Evolutionary conservation across 78 protist species (phyloP).

Genomic region (Chrysochromulina tobinii): DNA sequence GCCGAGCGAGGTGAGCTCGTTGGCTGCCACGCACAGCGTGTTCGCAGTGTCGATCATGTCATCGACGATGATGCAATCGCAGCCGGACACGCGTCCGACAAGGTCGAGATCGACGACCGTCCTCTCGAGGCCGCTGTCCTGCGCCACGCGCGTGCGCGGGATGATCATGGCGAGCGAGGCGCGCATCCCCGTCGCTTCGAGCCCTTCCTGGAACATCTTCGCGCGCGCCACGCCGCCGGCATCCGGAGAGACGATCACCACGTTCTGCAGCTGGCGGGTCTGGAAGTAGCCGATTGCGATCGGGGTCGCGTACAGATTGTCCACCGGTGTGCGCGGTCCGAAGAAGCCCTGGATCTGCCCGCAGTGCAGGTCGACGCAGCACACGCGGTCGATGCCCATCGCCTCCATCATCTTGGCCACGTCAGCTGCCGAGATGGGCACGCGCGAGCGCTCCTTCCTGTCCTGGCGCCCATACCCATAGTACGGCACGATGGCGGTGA

Average conservation of each 20-base stretch:
- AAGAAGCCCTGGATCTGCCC: slow-evolving; percentile 77
- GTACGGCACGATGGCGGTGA: slow-evolving; percentile 87
- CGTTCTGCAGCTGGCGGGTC: background rate
- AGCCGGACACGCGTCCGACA: slow-evolving; percentile 12
- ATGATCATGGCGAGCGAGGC: slow-evolving; percentile 49
- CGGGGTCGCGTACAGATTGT: slow-evolving; percentile 40
- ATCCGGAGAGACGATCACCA: slow-evolving; percentile 44
- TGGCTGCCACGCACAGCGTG: slow-evolving; percentile 24
- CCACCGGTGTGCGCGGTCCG: slow-evolving; percentile 54
- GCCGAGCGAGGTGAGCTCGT: slow-evolving; percentile 24
- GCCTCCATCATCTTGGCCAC: slow-evolving; percentile 64
- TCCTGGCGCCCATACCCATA: slow-evolving; percentile 75
- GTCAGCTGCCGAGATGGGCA: slow-evolving; percentile 79
- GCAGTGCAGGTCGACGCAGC: slow-evolving; percentile 80
- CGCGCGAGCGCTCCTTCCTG: slow-evolving; percentile 75
- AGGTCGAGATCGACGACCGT: slow-evolving; percentile 2
- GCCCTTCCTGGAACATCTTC: slow-evolving; percentile 14
- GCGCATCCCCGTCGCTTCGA: background rate
- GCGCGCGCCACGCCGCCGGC: slow-evolving; percentile 59
- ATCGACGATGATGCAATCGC: slow-evolving; percentile 52
- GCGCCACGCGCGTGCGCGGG: background rate
- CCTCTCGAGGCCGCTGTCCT: slow-evolving; percentile 9
- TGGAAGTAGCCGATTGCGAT: slow-evolving; percentile 42
- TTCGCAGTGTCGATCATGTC: slow-evolving; percentile 59
- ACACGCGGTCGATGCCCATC: slow-evolving; percentile 65